These are phyloP conservation scores for Eucalyptus guilfoylei DNA, from an alignment of 345 rosid species.

Conservation along the genomic window DNA sequence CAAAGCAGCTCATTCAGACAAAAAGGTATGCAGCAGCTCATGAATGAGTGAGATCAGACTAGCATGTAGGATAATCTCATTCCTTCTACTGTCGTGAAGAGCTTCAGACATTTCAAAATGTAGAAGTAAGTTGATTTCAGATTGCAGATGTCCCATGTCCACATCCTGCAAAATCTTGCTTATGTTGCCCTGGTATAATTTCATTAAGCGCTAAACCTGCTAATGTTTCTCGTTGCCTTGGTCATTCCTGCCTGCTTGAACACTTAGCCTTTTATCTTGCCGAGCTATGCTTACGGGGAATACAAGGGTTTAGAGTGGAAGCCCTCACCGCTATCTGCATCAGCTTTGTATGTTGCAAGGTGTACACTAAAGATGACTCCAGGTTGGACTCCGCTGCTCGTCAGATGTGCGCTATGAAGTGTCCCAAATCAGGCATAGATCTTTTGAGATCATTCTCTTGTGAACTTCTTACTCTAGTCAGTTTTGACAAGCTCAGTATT, in stretches of 20 bases:
- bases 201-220: background rate
- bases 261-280: slow-evolving; percentile 71
- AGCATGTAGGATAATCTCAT: background rate
- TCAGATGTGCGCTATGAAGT: slow-evolving; percentile 35
- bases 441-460: background rate
- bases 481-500: background rate
- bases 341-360: slow-evolving; percentile 72
- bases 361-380: slow-evolving; percentile 54
- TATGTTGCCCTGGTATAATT: background rate
- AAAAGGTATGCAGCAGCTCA: slow-evolving; percentile 19
- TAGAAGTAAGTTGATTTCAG: background rate
- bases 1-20: slow-evolving; percentile 82
- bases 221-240: background rate
- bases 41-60: background rate
- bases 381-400: slow-evolving; percentile 62
- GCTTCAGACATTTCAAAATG: background rate
- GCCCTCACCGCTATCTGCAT: slow-evolving; percentile 72
- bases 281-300: slow-evolving; percentile 57
- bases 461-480: background rate
- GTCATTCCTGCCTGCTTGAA: slow-evolving; percentile 46
- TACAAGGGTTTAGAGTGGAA: slow-evolving; percentile 66
- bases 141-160: background rate
- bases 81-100: background rate
- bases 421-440: slow-evolving; percentile 46
- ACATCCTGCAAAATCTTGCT: background rate